phyloP scores from a whole-genome alignment of 805 yeast species.

The Debaryomyces maramus region DNA sequence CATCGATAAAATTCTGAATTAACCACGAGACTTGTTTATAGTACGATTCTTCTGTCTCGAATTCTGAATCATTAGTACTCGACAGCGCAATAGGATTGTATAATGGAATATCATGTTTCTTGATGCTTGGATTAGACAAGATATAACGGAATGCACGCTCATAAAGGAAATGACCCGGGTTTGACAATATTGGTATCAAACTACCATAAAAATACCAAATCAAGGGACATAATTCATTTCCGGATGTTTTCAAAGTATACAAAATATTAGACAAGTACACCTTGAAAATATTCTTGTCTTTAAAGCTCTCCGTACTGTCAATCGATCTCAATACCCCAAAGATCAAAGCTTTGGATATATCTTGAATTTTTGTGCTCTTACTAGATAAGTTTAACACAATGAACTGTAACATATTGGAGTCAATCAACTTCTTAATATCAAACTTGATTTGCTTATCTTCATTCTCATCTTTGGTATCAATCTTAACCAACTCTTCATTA shows the following conservation, averaged over 20 bases:
- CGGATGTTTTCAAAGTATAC: slow-evolving; percentile 26
- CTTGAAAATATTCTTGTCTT: slow-evolving; percentile 57
- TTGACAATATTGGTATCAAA: slow-evolving; percentile 54
- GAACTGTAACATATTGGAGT: slow-evolving; percentile 54
- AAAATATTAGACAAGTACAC: slow-evolving; percentile 52
- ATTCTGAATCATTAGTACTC: slow-evolving; percentile 20
- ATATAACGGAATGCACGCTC: slow-evolving; percentile 71
- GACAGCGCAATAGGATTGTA: slow-evolving; percentile 37
- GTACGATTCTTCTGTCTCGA: slow-evolving; percentile 47
- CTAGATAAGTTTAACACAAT: slow-evolving; percentile 49
- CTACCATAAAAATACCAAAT: slow-evolving; percentile 57
- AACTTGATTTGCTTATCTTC: slow-evolving; percentile 30
- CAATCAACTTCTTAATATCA: slow-evolving; percentile 57
- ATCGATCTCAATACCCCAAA: slow-evolving; percentile 45
- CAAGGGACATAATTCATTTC: slow-evolving; percentile 39
- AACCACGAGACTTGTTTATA: slow-evolving; percentile 70
- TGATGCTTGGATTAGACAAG: slow-evolving; percentile 51
- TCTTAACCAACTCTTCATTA: slow-evolving; percentile 59
- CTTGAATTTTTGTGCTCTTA: slow-evolving; percentile 18
- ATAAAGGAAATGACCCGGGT: slow-evolving; percentile 74
- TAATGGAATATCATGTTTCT: slow-evolving; percentile 46
- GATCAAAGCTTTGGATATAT: slow-evolving; percentile 46
- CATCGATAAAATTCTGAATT: slow-evolving; percentile 46
- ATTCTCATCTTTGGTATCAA: slow-evolving; percentile 25
- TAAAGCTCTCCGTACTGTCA: slow-evolving; percentile 39